Conservation (phyloP, 2,329 filamentous ascomycete species). For the Fusarium sp. region DNA sequence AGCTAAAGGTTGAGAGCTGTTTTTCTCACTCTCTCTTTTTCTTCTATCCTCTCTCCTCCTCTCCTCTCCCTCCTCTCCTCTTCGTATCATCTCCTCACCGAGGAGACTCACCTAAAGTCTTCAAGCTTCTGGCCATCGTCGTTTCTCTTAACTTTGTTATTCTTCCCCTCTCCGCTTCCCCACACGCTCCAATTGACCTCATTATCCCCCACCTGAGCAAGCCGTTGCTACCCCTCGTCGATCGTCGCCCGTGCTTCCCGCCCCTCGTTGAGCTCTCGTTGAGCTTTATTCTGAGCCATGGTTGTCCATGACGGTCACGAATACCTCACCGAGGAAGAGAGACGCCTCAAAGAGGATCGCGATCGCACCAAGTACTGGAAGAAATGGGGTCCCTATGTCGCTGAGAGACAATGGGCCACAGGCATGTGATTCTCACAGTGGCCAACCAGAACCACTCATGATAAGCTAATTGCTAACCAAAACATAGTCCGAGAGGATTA, state of each 20-base stretch:
- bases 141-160: conserved; percentile 11
- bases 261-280: conserved; percentile 25
- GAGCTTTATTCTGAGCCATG: conserved; percentile 63
- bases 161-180: conserved; percentile 27
- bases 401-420: conserved; percentile 95
- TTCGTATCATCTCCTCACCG: conserved; percentile 2
- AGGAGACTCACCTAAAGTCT: conserved; percentile 24
- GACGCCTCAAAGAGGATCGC: conserved; percentile 86
- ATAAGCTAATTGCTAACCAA: conserved; percentile 41
- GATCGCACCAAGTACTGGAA: conserved; percentile 94
- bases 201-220: conserved; percentile 29
- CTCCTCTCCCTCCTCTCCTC: conserved; percentile 4
- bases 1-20: conserved; percentile 13
- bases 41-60: conserved; percentile 19
- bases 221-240: conserved; percentile 37
- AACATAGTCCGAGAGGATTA: conserved; percentile 86
- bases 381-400: conserved; percentile 95
- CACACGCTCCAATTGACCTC: conserved; percentile 37
- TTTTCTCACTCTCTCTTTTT: conserved; percentile 21
- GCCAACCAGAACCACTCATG: conserved; percentile 7
- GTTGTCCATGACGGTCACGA: conserved; percentile 90
- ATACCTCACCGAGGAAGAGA: conserved; percentile 90
- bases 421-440: conserved; percentile 62
- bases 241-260: conserved; percentile 36
- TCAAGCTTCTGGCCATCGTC: conserved; percentile 3